A percentile compares a stretch with the other conserved stretches of the same genome.
Conservation (phyloP, 306 rosid species). For the Oxytropis ochrocephala region DNA sequence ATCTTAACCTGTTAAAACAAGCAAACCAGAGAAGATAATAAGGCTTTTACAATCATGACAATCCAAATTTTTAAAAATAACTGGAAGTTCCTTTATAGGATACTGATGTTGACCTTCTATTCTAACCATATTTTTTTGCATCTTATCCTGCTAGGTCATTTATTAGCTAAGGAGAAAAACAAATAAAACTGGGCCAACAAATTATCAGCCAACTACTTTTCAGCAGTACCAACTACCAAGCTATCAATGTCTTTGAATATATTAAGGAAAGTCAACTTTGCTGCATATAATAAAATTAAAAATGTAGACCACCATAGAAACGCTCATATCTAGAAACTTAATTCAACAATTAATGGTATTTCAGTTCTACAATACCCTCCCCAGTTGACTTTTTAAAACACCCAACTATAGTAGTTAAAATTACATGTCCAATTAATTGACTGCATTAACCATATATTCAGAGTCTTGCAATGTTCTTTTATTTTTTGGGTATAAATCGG, state of each 20-base stretch:
- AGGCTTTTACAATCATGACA: background rate
- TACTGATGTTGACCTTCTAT: background rate
- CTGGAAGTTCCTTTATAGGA: background rate
- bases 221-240: background rate
- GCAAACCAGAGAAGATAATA: constrained; percentile 7
- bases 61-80: background rate
- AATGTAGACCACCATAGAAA: background rate
- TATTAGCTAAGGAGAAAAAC: too few relatives aligned
- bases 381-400: background rate
- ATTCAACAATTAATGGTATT: background rate
- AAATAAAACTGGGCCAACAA: too few relatives aligned
- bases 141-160: too few relatives aligned
- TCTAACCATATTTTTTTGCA: background rate
- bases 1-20: constrained; percentile 69
- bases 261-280: background rate
- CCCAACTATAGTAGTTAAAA: background rate
- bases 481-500: too few relatives aligned
- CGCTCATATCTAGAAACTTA: background rate
- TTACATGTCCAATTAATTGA: background rate
- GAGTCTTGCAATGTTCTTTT: background rate
- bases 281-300: background rate
- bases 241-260: background rate
- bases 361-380: background rate
- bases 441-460: background rate
- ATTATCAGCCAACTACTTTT: background rate